Evolutionary conservation across 2,329 filamentous ascomycete genomes (phyloP).

Genomic region (Zymoseptoria pseudotritici): DNA sequence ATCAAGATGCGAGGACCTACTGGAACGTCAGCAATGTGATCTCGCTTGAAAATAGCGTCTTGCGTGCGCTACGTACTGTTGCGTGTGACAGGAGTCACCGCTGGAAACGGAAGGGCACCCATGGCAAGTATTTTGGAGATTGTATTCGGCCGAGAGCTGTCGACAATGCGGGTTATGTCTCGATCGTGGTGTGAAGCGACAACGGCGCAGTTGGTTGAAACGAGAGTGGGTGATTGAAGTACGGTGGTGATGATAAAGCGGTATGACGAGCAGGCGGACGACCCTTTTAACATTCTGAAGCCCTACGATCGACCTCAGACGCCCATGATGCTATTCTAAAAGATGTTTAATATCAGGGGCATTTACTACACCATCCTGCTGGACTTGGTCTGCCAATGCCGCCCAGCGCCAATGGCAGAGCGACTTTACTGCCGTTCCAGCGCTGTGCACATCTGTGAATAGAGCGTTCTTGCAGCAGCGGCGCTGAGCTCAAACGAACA

Average conservation of each 20-base stretch:
- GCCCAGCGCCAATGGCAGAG: not conserved
- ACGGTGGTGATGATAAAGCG: not conserved
- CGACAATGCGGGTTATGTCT: not conserved
- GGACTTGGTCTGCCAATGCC: not conserved
- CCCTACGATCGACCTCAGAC: not conserved
- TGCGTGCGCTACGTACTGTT: not conserved
- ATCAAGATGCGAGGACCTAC: constrained; percentile 38
- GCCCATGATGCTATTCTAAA: not conserved
- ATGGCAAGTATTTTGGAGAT: constrained; percentile 1
- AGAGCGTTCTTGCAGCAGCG: not conserved
- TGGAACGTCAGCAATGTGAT: not conserved
- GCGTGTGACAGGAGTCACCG: not conserved
- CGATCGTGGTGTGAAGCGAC: too few relatives aligned
- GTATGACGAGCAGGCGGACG: not conserved
- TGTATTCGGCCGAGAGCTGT: not conserved
- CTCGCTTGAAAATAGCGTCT: not conserved
- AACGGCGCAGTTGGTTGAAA: not conserved
- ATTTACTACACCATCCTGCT: not conserved
- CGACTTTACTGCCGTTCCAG: not conserved
- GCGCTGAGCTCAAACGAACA: not conserved
- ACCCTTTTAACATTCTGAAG: not conserved
- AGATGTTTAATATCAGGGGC: not conserved
- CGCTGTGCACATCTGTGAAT: not conserved
- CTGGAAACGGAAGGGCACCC: not conserved
- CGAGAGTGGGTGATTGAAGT: not conserved